Percentiles rank a stretch among this genome's conserved stretches.
These are phyloP conservation scores for Fraxinus baroniana DNA, from an alignment of 305 asterid genomes.

Conservation along the genomic window DNA sequence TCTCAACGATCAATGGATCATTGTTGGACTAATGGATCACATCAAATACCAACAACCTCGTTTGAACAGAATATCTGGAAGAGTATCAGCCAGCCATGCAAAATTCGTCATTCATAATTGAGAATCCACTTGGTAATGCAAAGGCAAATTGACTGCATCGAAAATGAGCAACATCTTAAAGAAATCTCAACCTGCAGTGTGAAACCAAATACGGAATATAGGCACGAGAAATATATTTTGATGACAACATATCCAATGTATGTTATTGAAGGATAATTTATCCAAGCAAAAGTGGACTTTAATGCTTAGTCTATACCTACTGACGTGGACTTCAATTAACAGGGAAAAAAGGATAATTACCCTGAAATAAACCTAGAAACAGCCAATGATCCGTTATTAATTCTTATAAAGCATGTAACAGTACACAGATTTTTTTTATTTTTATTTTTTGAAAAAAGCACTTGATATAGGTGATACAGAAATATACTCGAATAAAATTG, in stretches of 20 bases:
- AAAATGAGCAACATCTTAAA: not conserved
- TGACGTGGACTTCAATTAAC: not conserved
- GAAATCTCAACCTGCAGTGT: not conserved
- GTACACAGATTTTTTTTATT: not conserved
- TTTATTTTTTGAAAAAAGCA: not conserved
- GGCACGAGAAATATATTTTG: not conserved
- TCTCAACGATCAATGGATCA: too few species aligned
- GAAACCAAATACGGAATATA: not conserved
- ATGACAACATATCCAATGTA: not conserved
- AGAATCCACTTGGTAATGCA: not conserved
- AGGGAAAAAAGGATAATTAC: not conserved
- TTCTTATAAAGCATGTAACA: not conserved
- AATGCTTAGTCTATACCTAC: not conserved
- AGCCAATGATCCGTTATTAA: not conserved
- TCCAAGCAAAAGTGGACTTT: not conserved
- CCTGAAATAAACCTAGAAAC: not conserved
- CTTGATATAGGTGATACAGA: not conserved
- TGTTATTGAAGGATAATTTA: not conserved
- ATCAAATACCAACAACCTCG: not conserved
- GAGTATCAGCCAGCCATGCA: not conserved
- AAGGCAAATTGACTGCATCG: not conserved
- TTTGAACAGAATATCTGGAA: not conserved
- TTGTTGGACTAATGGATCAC: too few species aligned
- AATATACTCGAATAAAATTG: not conserved
- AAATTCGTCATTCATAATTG: not conserved